Conservation (phyloP, 2,329 filamentous ascomycete genomes). For the Apiospora pterosperma region DNA sequence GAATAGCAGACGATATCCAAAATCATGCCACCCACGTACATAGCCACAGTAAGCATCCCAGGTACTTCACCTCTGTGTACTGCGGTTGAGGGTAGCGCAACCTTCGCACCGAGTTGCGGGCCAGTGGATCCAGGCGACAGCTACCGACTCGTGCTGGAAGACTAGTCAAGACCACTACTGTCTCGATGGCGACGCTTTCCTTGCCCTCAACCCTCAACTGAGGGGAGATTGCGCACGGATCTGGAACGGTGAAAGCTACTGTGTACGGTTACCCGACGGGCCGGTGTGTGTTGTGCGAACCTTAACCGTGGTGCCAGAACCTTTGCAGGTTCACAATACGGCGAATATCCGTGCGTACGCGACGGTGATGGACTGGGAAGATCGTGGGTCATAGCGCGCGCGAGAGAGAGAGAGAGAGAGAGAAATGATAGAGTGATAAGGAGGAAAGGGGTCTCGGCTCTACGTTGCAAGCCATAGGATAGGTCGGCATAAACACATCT, state of each 20-base stretch:
- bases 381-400: slow-evolving; percentile 1
- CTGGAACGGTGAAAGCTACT: not conserved
- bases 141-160: not conserved
- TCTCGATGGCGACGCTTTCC: not conserved
- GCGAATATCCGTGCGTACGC: not conserved
- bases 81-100: not conserved
- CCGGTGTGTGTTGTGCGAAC: not conserved
- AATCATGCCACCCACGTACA: not conserved
- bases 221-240: not conserved
- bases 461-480: not conserved
- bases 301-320: not conserved
- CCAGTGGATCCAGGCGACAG: not conserved
- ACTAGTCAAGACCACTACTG: not conserved
- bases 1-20: not conserved
- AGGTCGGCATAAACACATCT: not conserved
- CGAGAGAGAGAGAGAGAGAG: not conserved
- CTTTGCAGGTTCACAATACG: not conserved
- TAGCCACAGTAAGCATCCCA: not conserved
- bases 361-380: not conserved
- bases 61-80: no score
- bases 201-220: not conserved
- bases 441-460: not conserved
- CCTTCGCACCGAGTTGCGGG: not conserved
- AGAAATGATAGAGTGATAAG: not conserved
- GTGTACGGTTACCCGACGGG: not conserved